Evolutionary conservation across 2,329 filamentous ascomycete genomes (phyloP).

Genomic region (Falciphora oryzae): DNA sequence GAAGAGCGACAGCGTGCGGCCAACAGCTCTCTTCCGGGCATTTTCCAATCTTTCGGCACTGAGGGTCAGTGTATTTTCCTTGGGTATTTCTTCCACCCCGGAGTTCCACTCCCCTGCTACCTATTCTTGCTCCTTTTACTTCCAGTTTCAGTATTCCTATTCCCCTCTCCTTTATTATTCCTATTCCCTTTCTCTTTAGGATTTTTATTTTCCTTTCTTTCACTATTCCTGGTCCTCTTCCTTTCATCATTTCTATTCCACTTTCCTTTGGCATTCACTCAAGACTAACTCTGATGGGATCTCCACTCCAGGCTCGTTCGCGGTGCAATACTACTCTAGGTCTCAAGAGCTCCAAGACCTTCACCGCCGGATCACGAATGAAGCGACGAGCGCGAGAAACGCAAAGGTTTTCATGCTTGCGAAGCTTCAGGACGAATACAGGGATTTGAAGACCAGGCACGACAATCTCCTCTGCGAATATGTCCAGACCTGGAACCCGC

Average conservation of each 20-base stretch:
- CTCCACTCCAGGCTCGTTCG: conserved; percentile 29
- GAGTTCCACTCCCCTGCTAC: too few relatives aligned
- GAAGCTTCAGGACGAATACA: conserved; percentile 22
- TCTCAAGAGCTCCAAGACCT: conserved; percentile 34
- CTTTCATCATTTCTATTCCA: too few relatives aligned
- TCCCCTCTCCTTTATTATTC: too few relatives aligned
- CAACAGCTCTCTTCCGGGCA: conserved; percentile 15
- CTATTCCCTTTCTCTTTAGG: too few relatives aligned
- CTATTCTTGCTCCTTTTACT: too few relatives aligned
- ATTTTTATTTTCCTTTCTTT: too few relatives aligned
- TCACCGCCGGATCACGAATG: conserved; percentile 28
- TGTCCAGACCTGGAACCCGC: neutral
- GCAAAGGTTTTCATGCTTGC: conserved; percentile 30
- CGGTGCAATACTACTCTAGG: conserved; percentile 41
- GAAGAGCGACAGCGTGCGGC: conserved; percentile 22
- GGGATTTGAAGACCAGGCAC: conserved; percentile 19
- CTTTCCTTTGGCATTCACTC: too few relatives aligned
- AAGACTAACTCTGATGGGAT: conserved; percentile 4
- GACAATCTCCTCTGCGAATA: conserved; percentile 11
- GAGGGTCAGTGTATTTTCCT: neutral
- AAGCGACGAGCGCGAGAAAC: conserved; percentile 25
- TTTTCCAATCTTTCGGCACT: conserved; percentile 32
- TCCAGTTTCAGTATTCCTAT: too few relatives aligned
- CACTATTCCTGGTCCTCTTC: too few relatives aligned
- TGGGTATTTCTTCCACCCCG: too few relatives aligned